Conservation (phyloP, 1,284 basidiomycete species). For the Nidula niveotomentosa region DNA sequence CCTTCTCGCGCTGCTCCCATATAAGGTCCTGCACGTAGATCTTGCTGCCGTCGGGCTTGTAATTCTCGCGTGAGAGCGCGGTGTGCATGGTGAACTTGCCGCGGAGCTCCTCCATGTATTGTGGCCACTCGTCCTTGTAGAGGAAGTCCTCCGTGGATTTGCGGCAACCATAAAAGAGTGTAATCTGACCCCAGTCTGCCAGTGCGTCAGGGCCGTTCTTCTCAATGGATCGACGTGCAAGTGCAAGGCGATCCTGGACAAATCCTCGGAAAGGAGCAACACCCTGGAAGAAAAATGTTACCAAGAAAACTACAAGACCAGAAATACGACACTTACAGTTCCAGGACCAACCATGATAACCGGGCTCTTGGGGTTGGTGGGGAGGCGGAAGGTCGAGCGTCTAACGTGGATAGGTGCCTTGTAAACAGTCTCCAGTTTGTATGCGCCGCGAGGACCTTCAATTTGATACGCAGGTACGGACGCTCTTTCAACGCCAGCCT, state of each 20-base stretch:
- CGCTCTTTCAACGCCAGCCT: constrained; percentile 36
- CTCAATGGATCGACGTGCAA: constrained; percentile 90
- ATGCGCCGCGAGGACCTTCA: constrained; percentile 86
- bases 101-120: constrained; percentile 83
- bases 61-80: constrained; percentile 89
- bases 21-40: constrained; percentile 97
- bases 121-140: constrained; percentile 94
- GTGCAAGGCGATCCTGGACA: constrained; percentile 95
- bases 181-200: constrained; percentile 93
- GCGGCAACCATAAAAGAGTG: constrained; percentile 96
- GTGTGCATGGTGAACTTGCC: constrained; percentile 89
- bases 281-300: constrained; percentile 50
- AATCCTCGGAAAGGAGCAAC: constrained; percentile 99
- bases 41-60: constrained; percentile 90
- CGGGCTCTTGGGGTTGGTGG: constrained; percentile 96
- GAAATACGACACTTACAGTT: constrained; percentile 63
- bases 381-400: constrained; percentile 94
- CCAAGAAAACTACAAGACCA: constrained; percentile 7
- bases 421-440: constrained; percentile 70
- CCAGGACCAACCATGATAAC: constrained; percentile 99
- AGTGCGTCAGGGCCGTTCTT: constrained; percentile 93
- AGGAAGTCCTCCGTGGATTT: constrained; percentile 88
- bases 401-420: constrained; percentile 94
- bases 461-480: constrained; percentile 79
- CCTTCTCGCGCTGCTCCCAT: constrained; percentile 80